Evolutionary conservation across 805 yeast species (phyloP).

Genomic region (Wickerhamomyces ciferrii): DNA sequence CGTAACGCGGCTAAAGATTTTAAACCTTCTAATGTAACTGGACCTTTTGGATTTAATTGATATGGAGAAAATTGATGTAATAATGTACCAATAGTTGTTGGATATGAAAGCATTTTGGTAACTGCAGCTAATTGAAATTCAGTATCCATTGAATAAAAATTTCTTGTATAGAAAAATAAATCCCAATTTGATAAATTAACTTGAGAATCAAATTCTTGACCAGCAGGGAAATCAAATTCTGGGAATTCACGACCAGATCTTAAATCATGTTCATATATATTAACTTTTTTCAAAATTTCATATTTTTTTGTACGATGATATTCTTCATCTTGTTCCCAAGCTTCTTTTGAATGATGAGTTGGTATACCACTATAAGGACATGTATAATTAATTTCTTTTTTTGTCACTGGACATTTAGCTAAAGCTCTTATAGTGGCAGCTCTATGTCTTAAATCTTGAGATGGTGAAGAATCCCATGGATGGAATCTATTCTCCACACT

Average conservation of each 20-base stretch:
- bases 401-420: constrained; percentile 89
- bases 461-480: constrained; percentile 91
- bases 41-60: constrained; percentile 74
- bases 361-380: constrained; percentile 97
- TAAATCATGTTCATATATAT: constrained; percentile 90
- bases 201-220: constrained; percentile 67
- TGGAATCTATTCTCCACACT: constrained; percentile 71
- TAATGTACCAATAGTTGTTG: constrained; percentile 80
- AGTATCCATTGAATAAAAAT: constrained; percentile 93
- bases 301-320: constrained; percentile 67
- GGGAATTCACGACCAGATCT: constrained; percentile 93
- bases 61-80: constrained; percentile 87
- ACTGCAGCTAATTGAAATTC: constrained; percentile 94
- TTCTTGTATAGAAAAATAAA: constrained; percentile 85
- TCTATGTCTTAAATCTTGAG: constrained; percentile 79
- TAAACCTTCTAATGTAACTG: constrained; percentile 86
- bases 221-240: constrained; percentile 88
- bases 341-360: constrained; percentile 85
- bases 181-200: constrained; percentile 89
- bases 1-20: constrained; percentile 90
- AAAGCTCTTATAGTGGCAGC: constrained; percentile 87
- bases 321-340: constrained; percentile 76
- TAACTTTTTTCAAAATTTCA: constrained; percentile 77
- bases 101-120: constrained; percentile 90
- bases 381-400: constrained; percentile 70